These are phyloP conservation scores for Dissophora globulifera DNA, from an alignment of 192 early-diverging fungal species.

Conservation along the genomic window DNA sequence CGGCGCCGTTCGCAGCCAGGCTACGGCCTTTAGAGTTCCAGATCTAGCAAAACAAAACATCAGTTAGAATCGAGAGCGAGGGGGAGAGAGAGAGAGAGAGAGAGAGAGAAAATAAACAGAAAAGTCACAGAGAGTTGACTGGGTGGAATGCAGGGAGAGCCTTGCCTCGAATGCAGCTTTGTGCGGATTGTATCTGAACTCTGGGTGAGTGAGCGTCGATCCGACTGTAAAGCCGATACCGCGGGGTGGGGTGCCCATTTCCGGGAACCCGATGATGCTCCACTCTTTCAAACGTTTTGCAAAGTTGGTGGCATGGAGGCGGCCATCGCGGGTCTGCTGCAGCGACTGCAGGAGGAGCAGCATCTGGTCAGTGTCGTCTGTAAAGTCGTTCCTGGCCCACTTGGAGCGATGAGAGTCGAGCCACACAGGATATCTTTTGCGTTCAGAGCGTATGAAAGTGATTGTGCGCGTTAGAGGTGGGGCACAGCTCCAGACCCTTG, in stretches of 20 bases:
- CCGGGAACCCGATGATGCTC: slow-evolving; percentile 61
- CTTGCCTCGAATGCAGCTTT: slow-evolving; percentile 50
- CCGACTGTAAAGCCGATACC: slow-evolving; percentile 67
- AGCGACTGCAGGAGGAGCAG: slow-evolving; percentile 66
- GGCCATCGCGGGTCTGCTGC: slow-evolving; percentile 54
- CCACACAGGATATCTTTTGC: slow-evolving; percentile 49
- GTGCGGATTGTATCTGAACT: slow-evolving; percentile 62
- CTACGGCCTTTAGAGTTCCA: slow-evolving; percentile 44
- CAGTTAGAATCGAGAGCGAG: too few relatives aligned
- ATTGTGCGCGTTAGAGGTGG: too few relatives aligned
- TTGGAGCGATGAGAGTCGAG: slow-evolving; percentile 54
- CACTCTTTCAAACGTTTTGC: slow-evolving; percentile 62
- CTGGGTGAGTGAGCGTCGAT: slow-evolving; percentile 54
- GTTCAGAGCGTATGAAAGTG: too few relatives aligned
- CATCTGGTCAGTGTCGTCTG: slow-evolving; percentile 67
- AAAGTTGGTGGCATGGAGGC: slow-evolving; percentile 62
- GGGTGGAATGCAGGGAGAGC: background rate
- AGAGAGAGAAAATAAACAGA: too few relatives aligned
- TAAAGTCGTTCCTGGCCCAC: slow-evolving; percentile 59
- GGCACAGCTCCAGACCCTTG: background rate
- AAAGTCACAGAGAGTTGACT: too few relatives aligned
- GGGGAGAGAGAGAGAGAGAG: too few relatives aligned
- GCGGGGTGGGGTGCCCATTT: slow-evolving; percentile 63
- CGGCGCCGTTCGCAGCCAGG: slow-evolving; percentile 55
- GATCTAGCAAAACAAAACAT: slow-evolving; percentile 37